Conservation (phyloP, 2,329 filamentous ascomycete genomes). For the Botryosphaeria dothidea region DNA sequence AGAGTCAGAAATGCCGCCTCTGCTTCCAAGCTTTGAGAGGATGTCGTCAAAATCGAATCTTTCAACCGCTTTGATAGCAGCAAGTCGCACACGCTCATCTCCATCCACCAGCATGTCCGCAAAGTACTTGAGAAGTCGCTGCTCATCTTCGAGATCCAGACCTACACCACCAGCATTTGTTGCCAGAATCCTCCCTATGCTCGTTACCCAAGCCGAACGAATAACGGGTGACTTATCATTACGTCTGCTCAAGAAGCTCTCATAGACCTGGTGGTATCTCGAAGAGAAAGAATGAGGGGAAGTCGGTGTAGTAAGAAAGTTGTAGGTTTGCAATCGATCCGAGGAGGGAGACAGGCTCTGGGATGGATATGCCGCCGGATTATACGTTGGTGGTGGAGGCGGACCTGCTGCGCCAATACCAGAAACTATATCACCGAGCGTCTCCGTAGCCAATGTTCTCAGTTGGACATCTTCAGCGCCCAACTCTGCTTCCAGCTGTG, state of each 20-base stretch:
- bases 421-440: slow-evolving; percentile 90
- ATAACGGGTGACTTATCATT: slow-evolving; percentile 85
- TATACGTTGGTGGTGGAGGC: slow-evolving; percentile 69
- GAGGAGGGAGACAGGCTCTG: slow-evolving; percentile 52
- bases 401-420: slow-evolving; percentile 91
- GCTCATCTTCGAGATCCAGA: slow-evolving; percentile 79
- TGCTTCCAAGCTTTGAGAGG: slow-evolving; percentile 75
- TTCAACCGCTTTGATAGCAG: slow-evolving; percentile 83
- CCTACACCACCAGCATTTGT: slow-evolving; percentile 91
- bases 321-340: slow-evolving; percentile 41
- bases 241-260: slow-evolving; percentile 79
- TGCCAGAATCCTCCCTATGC: slow-evolving; percentile 80
- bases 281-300: slow-evolving; percentile 89
- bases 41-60: slow-evolving; percentile 79
- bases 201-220: slow-evolving; percentile 81
- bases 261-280: slow-evolving; percentile 74
- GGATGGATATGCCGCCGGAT: slow-evolving; percentile 84
- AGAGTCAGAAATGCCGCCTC: slow-evolving; percentile 72
- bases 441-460: slow-evolving; percentile 86
- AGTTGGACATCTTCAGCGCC: slow-evolving; percentile 86
- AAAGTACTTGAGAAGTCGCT: slow-evolving; percentile 70
- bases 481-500: slow-evolving; percentile 89
- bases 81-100: slow-evolving; percentile 87
- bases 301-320: slow-evolving; percentile 76
- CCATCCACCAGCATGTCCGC: slow-evolving; percentile 81